phyloP scores from a whole-genome alignment of 2,329 filamentous ascomycete species.

The Venturiaceae sp. region DNA sequence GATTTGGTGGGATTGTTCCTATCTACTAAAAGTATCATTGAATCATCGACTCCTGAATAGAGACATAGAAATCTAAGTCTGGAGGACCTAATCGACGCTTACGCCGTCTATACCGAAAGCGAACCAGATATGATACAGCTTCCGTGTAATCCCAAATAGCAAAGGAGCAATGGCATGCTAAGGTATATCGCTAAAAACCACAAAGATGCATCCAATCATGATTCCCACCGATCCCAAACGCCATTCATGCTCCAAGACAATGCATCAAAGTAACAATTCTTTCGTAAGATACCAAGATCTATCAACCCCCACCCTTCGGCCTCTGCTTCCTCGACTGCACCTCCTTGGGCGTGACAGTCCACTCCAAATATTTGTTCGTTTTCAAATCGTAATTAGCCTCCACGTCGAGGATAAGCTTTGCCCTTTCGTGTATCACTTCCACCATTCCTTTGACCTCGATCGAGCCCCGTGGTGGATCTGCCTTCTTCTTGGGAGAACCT shows the following conservation, averaged over 20 bases:
- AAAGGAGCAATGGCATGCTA: neutral
- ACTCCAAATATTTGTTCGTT: slow-evolving; percentile 5
- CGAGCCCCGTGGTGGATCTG: slow-evolving; percentile 32
- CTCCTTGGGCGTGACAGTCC: neutral
- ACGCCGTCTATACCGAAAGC: no score
- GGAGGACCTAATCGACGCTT: no score
- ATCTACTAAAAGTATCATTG: no score
- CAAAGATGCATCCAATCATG: neutral
- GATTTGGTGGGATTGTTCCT: no score
- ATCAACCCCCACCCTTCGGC: slow-evolving; percentile 7
- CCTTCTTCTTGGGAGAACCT: neutral
- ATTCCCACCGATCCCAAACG: neutral
- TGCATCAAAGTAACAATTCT: no score
- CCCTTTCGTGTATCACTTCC: slow-evolving; percentile 33
- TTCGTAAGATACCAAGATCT: no score
- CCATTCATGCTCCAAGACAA: neutral
- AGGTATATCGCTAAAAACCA: neutral
- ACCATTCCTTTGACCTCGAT: slow-evolving; percentile 35
- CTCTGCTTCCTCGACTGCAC: neutral
- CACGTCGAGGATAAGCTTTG: slow-evolving; percentile 34
- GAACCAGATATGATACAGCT: no score
- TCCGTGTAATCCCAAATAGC: no score
- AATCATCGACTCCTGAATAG: no score
- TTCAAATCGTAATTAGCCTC: slow-evolving; percentile 35
- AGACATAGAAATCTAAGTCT: no score